A percentile compares a stretch with the other conserved stretches of the same genome.
Evolutionary conservation across 2,329 filamentous ascomycete genomes (phyloP).

Genomic region (Fusarium camptoceras): DNA sequence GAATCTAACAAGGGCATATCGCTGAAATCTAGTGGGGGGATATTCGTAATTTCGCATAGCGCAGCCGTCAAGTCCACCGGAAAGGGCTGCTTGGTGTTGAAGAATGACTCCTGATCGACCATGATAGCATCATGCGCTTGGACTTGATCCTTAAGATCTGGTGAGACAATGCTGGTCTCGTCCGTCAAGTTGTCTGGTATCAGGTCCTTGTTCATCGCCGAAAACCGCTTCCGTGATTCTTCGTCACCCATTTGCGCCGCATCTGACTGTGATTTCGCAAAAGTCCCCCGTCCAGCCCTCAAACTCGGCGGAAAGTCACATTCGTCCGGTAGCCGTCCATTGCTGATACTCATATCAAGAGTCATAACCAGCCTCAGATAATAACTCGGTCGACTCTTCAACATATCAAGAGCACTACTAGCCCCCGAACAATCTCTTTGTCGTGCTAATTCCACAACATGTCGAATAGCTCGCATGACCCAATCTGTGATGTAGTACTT

Average conservation of each 20-base stretch:
- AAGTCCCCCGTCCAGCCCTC: background rate
- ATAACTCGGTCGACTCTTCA: conserved; percentile 32
- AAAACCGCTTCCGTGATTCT: conserved; percentile 1
- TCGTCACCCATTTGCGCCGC: background rate
- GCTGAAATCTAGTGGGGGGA: conserved; percentile 8
- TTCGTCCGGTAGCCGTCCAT: conserved; percentile 41
- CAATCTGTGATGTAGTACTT: conserved; percentile 44
- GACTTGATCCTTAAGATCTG: background rate
- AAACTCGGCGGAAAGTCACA: conserved; percentile 40
- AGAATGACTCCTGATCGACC: conserved; percentile 11
- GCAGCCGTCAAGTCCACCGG: conserved; percentile 2
- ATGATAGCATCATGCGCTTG: background rate
- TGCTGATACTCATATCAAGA: conserved; percentile 43
- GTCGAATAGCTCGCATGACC: conserved; percentile 38
- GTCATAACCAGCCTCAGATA: conserved; percentile 41
- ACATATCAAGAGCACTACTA: conserved; percentile 34
- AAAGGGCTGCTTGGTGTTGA: conserved; percentile 5
- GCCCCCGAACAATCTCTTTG: conserved; percentile 15
- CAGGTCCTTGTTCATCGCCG: conserved; percentile 9
- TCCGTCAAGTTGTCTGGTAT: background rate
- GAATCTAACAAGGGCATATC: conserved; percentile 17
- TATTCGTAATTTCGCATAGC: conserved; percentile 20
- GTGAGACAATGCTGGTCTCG: rapidly evolving
- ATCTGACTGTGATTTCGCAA: background rate
- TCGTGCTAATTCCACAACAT: conserved; percentile 36